Conservation (phyloP, 2,329 filamentous ascomycete genomes). For the Stachybotrys chartarum region DNA sequence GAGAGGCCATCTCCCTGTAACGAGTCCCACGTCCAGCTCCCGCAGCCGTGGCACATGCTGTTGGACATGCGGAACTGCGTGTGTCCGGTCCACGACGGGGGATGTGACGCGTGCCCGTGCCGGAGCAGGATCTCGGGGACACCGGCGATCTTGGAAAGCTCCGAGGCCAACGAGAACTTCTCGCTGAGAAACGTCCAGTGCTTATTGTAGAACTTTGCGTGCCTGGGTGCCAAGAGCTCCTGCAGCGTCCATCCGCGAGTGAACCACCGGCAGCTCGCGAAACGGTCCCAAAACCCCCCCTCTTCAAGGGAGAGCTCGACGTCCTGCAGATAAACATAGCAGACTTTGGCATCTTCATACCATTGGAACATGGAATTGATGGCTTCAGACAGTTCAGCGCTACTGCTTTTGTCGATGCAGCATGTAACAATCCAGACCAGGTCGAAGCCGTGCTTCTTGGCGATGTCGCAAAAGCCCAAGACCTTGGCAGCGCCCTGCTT, state of each 20-base stretch:
- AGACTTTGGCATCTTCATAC: neutral
- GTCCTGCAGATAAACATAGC: neutral
- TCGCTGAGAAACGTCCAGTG: neutral
- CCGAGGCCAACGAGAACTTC: neutral
- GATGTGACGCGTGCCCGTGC: neutral
- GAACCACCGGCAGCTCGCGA: neutral
- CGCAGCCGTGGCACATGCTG: neutral
- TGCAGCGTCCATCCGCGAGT: neutral
- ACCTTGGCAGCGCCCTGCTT: neutral
- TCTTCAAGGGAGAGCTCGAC: neutral
- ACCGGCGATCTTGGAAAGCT: neutral
- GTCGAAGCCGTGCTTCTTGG: neutral
- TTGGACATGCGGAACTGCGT: neutral
- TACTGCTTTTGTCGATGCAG: conserved; percentile 16
- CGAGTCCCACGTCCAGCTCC: neutral
- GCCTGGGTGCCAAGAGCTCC: neutral
- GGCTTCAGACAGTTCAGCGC: conserved; percentile 7
- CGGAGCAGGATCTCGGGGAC: neutral
- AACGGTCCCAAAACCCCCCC: neutral
- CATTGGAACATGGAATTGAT: conserved; percentile 5
- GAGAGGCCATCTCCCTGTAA: neutral
- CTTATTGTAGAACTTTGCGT: neutral
- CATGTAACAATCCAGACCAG: conserved; percentile 1
- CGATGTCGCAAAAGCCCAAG: neutral
- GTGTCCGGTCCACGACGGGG: neutral